These are phyloP conservation scores for Candida krabiensis DNA, from an alignment of 805 yeast species.

Conservation along the genomic window DNA sequence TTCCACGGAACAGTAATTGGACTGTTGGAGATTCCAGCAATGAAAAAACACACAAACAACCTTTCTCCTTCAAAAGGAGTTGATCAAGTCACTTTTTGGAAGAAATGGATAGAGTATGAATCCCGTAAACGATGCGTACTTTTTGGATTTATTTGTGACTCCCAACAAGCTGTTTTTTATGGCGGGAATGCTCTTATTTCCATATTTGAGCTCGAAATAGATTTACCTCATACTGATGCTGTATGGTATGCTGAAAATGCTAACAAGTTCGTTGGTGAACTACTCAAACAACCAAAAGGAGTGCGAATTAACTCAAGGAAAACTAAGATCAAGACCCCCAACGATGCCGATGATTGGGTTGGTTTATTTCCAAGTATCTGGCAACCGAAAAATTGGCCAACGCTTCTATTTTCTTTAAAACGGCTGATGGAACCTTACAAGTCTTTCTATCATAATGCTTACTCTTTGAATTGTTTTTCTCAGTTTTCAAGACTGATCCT, in stretches of 20 bases:
- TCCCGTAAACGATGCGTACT: slow-evolving; percentile 42
- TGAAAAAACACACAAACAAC: too few relatives aligned
- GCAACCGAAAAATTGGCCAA: slow-evolving; percentile 36
- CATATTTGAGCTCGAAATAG: slow-evolving; percentile 43
- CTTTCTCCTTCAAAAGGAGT: too few relatives aligned
- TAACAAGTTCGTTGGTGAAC: slow-evolving; percentile 24
- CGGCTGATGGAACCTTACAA: slow-evolving; percentile 33
- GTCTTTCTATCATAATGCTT: slow-evolving; percentile 33
- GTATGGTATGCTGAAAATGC: slow-evolving; percentile 40
- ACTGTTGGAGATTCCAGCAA: slow-evolving; percentile 25
- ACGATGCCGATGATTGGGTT: slow-evolving; percentile 6
- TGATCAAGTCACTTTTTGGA: slow-evolving; percentile 41
- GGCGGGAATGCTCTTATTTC: slow-evolving; percentile 36
- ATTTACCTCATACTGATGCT: slow-evolving; percentile 45
- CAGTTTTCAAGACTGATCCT: slow-evolving; percentile 38
- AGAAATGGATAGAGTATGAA: slow-evolving; percentile 47
- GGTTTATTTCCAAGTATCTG: slow-evolving; percentile 26
- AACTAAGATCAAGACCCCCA: slow-evolving; percentile 7
- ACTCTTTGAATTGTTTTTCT: slow-evolving; percentile 35
- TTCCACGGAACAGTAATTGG: slow-evolving; percentile 14
- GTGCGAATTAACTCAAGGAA: slow-evolving; percentile 10
- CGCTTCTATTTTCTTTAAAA: slow-evolving; percentile 34
- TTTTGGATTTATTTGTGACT: slow-evolving; percentile 42
- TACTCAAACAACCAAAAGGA: slow-evolving; percentile 28
- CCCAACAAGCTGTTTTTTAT: slow-evolving; percentile 39